Base-by-base conservation (phyloP, 208 protist genomes). In the Trypanosoma grayi region DNA sequence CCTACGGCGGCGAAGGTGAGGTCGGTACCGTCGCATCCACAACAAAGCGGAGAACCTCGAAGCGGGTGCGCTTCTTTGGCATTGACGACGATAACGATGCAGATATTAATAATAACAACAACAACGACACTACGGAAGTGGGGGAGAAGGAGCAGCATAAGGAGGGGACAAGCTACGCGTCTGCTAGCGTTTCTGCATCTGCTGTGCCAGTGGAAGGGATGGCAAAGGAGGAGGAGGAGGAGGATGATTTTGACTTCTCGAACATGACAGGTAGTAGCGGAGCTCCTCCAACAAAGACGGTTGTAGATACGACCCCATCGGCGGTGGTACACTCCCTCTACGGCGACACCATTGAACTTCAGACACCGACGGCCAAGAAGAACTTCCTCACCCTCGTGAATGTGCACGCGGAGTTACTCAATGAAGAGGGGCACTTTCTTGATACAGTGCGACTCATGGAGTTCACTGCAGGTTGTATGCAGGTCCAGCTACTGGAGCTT, bases 371-470 rank as follows among this genome's bases (percentile, higher is more conserved):
- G 25, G 67, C 69, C 27, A 85, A 83, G 53, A 74, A 73, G 31
- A 86, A 89, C 62, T 93, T 95, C 60, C 72, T 95, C 28, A 95
- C 81, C 8, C 71, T 95, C 44, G 57, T 95, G 43, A 95, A 95
- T 68, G 86, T 95, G 3, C 84, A 93, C 51, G 70, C 86, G 10
- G 90, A 95, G 71, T 75, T 95, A 28, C 68, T 93, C 16, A 93
- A 90, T 66, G 85, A 95, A 65, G 74, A 80, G 44, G 85, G 86
- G 36, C 83, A 81, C 37, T 93, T 90, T 57, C 46, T 48, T n/a
- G 84, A 92, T 41, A 90, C 84, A 6, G 73, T 93, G 27, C 72
- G 73, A 25, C 66, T 93, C 45, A 52, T 93, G 31, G 70, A 90
- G 53, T 81, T 83, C 46, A 71, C 84, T 18, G 78, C 85, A 25